phyloP scores from a whole-genome alignment of 73 alveolate species.

The Durusdinium trenchii region DNA sequence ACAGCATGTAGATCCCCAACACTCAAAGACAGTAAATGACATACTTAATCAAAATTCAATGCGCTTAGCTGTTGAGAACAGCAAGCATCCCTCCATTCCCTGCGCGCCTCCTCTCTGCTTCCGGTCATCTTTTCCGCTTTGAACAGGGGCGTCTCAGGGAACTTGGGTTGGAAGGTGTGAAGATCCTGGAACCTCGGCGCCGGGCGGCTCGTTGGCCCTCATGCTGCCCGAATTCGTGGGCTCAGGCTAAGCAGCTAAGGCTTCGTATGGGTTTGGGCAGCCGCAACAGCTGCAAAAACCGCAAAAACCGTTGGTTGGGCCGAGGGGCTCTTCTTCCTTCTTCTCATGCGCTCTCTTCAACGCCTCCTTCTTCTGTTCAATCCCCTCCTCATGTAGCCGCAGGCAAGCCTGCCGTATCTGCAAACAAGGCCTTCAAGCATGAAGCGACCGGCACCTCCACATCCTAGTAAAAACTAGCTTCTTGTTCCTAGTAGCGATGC shows the following conservation, averaged over 20 bases:
- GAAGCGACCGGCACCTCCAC: not conserved
- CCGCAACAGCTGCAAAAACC: not conserved
- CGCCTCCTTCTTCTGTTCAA: slow-evolving; percentile 10
- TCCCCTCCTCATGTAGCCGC: not conserved
- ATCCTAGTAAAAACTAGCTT: too few species aligned
- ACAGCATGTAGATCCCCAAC: too few species aligned
- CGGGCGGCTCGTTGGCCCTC: not conserved
- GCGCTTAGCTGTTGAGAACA: not conserved
- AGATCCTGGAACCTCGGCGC: not conserved
- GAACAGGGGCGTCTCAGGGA: not conserved
- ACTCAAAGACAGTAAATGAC: too few species aligned
- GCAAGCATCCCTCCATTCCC: not conserved
- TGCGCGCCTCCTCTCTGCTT: not conserved
- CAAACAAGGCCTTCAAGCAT: not conserved
- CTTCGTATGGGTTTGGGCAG: not conserved
- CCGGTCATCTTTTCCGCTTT: slow-evolving; percentile 1
- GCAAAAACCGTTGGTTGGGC: not conserved
- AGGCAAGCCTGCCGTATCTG: slow-evolving; percentile 5
- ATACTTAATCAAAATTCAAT: too few species aligned
- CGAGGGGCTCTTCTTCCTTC: not conserved
- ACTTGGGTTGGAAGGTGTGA: slow-evolving; percentile 1
- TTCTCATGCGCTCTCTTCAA: not conserved
- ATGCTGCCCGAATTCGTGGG: not conserved
- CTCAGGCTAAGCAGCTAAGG: not conserved
- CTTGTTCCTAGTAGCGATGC: too few species aligned